Conservation (phyloP, 306 rosid genomes). For the Cucurbita argyrosperma region DNA sequence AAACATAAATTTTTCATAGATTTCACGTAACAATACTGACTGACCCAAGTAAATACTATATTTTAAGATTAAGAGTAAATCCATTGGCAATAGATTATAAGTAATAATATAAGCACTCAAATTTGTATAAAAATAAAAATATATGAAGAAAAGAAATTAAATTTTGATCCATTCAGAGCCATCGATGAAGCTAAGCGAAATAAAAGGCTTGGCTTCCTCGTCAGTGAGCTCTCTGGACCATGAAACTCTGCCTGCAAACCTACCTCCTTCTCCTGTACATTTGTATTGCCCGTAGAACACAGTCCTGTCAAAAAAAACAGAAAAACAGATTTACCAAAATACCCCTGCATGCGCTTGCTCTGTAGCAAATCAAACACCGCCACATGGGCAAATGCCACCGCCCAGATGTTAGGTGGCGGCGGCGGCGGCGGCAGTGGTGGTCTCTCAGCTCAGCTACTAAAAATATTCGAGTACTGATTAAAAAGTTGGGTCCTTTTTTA, state of each 20-base stretch:
- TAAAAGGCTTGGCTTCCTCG: conserved; percentile 81
- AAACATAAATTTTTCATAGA: too few species aligned
- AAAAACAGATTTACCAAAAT: not conserved
- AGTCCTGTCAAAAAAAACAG: conserved; percentile 45
- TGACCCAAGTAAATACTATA: too few species aligned
- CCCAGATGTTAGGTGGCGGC: not conserved
- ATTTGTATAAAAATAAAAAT: not conserved
- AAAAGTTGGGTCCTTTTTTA: not conserved
- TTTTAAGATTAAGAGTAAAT: too few species aligned
- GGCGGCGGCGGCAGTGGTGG: not conserved
- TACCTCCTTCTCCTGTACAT: conserved; percentile 81
- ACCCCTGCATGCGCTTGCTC: not conserved
- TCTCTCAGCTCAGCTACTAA: not conserved
- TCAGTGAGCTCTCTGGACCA: conserved; percentile 93
- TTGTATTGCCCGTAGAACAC: conserved; percentile 93
- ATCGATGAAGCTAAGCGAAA: conserved; percentile 72
- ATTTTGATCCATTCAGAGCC: conserved; percentile 75
- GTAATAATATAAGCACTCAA: not conserved
- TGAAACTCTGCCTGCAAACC: conserved; percentile 79
- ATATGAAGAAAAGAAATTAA: not conserved
- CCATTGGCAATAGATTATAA: not conserved
- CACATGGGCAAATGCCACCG: not conserved
- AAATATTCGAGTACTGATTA: not conserved
- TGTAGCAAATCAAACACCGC: not conserved
- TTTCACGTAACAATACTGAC: too few species aligned